Evolutionary conservation across 2,329 filamentous ascomycete genomes (phyloP).

Genomic region (Dothideomycetes sp.): DNA sequence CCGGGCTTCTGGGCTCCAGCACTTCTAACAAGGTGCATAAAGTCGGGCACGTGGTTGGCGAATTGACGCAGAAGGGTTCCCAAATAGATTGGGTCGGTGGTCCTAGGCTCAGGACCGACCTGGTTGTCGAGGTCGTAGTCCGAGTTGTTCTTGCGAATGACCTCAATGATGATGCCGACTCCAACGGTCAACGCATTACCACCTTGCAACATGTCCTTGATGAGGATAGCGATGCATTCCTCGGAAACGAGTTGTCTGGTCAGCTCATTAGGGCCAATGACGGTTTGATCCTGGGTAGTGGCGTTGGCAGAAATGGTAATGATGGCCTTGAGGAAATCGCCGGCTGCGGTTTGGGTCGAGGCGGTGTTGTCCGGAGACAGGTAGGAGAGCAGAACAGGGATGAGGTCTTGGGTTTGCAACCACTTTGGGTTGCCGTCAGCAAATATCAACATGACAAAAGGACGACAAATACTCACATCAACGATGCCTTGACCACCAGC

Average conservation of each 20-base stretch:
- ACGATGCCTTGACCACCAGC: slow-evolving; percentile 89
- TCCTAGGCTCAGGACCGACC: slow-evolving; percentile 66
- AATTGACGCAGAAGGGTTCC: slow-evolving; percentile 84
- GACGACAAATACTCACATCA: slow-evolving; percentile 54
- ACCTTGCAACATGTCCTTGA: slow-evolving; percentile 82
- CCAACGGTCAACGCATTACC: slow-evolving; percentile 93
- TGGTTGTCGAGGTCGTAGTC: slow-evolving; percentile 94
- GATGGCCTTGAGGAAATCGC: slow-evolving; percentile 96
- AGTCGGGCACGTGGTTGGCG: slow-evolving; percentile 82
- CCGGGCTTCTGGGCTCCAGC: slow-evolving; percentile 63
- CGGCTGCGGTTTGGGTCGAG: slow-evolving; percentile 89
- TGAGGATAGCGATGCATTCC: slow-evolving; percentile 72
- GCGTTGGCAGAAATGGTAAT: slow-evolving; percentile 98
- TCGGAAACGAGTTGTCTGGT: slow-evolving; percentile 90
- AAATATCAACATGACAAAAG: slow-evolving; percentile 1
- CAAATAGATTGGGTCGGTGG: slow-evolving; percentile 92
- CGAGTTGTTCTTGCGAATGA: slow-evolving; percentile 98
- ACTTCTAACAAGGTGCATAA: slow-evolving; percentile 83
- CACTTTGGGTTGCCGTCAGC: slow-evolving; percentile 47
- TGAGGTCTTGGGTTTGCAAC: slow-evolving; percentile 81
- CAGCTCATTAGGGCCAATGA: slow-evolving; percentile 93
- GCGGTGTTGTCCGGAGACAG: slow-evolving; percentile 76
- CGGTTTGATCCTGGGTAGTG: slow-evolving; percentile 96
- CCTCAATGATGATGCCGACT: slow-evolving; percentile 94
- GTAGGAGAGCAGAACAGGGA: slow-evolving; percentile 78